phyloP scores from a whole-genome alignment of 768 basidiomycete species.

The Termitomyces sp. region DNA sequence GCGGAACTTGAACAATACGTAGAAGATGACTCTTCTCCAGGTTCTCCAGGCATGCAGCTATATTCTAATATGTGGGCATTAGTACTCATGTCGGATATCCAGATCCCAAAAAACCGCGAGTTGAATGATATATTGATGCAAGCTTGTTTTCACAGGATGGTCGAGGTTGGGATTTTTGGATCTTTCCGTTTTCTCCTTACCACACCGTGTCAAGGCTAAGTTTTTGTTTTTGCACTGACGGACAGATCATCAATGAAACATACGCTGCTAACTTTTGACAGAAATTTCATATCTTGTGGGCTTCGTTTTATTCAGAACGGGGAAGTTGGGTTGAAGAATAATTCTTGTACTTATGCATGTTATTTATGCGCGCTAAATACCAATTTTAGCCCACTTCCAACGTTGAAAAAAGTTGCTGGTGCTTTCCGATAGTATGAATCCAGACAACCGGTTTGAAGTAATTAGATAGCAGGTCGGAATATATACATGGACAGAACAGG shows the following conservation, averaged over 20 bases:
- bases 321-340: not conserved
- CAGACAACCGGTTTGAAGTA: not conserved
- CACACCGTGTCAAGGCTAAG: constrained; percentile 9
- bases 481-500: not conserved
- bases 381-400: not conserved
- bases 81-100: not conserved
- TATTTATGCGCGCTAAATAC: not conserved
- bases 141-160: not conserved
- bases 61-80: not conserved
- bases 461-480: not conserved
- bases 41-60: constrained; percentile 42
- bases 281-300: not conserved
- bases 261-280: constrained; percentile 10
- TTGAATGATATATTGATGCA: constrained; percentile 6
- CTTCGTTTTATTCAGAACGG: not conserved
- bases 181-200: not conserved
- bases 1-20: constrained; percentile 27
- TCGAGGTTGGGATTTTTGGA: not conserved
- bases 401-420: not conserved
- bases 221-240: constrained; percentile 9
- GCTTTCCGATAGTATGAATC: not conserved
- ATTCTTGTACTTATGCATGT: not conserved
- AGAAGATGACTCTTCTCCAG: constrained; percentile 23
- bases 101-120: constrained; percentile 16
- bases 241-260: not conserved